Base-by-base conservation (phyloP, 768 basidiomycete genomes). In the Rossbeevera mucosa region DNA sequence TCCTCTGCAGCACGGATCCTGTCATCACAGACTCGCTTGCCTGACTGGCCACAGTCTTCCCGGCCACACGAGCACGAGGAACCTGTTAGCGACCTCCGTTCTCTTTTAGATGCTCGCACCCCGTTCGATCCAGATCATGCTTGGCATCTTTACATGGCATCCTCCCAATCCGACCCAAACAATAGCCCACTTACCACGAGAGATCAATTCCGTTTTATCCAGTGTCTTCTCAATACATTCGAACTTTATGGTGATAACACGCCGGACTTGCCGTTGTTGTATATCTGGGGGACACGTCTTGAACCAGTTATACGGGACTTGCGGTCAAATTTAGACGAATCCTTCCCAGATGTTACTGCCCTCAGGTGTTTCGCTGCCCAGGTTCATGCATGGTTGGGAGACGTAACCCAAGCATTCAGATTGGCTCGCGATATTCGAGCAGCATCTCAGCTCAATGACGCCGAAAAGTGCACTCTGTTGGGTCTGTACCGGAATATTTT, bases 241-340 rank as follows among this genome's bases (percentile, higher is more conserved):
- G 52, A 61, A 18, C 56, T 58, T 18, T n/a, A 8, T 9, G 46
- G 54, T 25, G 53, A 63, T 50, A 16, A 56, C 31, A 49, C 41
- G 22, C 50, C 59, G 4, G 57, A 63, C 55, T 44, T 60, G 31
- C 49, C 63, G 36, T 47, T 53, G 16, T 50, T 74, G 48, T 60
- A 63, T 20, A 53, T 44, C 11, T 76, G 76, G 74, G 76, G 72
- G 5, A 52, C 56, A 12, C 71, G 73, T 20, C 58, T 79, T n/a
- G 60, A 59, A n/a, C 55, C 60, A 16, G 28, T 75, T 14, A 48
- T 80, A 7, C 58, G 66, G 20, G 53, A 55, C 30, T 38, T 73
- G 22, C 60, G 64, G 30, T 53, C 64, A 30, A 57, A 57, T 30
- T 55, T 71, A 33, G 40, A 53, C 24, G 53, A 52, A 48, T 29